A percentile compares a stretch with the other conserved stretches of the same genome.
Evolutionary conservation across 1,284 basidiomycete genomes (phyloP).

Genomic region (Malassezia brasiliensis): DNA sequence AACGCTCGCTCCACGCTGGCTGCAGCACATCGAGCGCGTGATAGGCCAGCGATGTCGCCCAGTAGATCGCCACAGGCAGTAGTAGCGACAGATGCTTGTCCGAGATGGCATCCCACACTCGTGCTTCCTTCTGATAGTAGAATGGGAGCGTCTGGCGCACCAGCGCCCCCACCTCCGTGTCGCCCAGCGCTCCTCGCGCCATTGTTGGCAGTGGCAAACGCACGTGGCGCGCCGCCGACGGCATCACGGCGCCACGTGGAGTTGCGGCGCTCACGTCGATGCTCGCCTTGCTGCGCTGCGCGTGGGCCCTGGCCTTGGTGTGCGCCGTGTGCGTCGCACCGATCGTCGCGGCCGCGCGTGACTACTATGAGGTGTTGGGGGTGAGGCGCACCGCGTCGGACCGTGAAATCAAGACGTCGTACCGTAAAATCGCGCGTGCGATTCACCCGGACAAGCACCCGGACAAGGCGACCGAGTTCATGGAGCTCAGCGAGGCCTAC

Average conservation of each 20-base stretch:
- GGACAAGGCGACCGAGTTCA: constrained; percentile 41
- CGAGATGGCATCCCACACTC: constrained; percentile 50
- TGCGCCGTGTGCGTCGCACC: constrained; percentile 16
- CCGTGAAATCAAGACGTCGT: constrained; percentile 44
- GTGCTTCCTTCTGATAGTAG: constrained; percentile 5
- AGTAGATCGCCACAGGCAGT: constrained; percentile 75
- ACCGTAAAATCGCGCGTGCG: constrained; percentile 41
- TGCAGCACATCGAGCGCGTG: constrained; percentile 62
- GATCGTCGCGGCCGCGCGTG: constrained; percentile 26
- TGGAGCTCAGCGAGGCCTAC: constrained; percentile 50
- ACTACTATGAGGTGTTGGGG: constrained; percentile 44
- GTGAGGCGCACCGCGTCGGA: constrained; percentile 34
- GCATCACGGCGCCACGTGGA: too few species aligned
- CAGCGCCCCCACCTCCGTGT: constrained; percentile 1
- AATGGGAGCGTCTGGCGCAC: constrained; percentile 5
- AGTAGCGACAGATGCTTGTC: constrained; percentile 67
- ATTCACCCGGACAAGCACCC: constrained; percentile 48
- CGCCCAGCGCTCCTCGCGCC: background rate
- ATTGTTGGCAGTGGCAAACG: background rate
- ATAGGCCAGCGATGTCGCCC: constrained; percentile 71
- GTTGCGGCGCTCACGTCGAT: background rate
- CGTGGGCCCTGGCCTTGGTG: background rate
- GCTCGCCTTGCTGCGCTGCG: background rate
- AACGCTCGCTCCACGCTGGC: constrained; percentile 69
- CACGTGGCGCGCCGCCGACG: background rate